A percentile compares a stretch with the other conserved stretches of the same genome.
Conservation (phyloP, 2,329 filamentous ascomycete genomes). For the Trichophyton simii region DNA sequence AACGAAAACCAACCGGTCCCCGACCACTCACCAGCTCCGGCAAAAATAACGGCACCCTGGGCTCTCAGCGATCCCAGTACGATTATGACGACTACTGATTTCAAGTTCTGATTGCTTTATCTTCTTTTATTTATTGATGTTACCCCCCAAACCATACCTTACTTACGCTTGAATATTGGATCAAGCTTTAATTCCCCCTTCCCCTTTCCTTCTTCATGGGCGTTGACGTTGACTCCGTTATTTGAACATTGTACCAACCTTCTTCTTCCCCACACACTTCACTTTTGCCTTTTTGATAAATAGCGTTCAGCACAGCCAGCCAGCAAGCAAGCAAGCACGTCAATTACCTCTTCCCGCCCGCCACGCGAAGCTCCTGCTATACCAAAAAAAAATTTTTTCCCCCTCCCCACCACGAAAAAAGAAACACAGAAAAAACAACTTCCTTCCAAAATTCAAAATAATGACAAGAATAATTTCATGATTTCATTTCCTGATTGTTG, state of each 20-base stretch:
- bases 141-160: background rate
- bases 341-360: background rate
- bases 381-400: background rate
- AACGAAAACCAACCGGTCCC: slow-evolving; percentile 37
- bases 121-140: slow-evolving; percentile 1
- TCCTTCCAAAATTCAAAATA: background rate
- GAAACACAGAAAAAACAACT: background rate
- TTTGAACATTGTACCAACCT: slow-evolving; percentile 9
- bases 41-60: slow-evolving; percentile 19
- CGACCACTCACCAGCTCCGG: slow-evolving; percentile 32
- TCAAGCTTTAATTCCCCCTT: background rate
- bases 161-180: background rate
- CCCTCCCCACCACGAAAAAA: background rate
- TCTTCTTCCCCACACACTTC: too few species aligned
- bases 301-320: background rate
- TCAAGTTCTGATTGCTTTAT: slow-evolving; percentile 6
- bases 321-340: background rate
- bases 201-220: background rate
- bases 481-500: too few species aligned
- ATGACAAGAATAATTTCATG: too few species aligned
- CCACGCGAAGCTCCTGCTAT: background rate
- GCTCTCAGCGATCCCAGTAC: slow-evolving; percentile 23
- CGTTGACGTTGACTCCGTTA: background rate
- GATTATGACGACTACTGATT: slow-evolving; percentile 24
- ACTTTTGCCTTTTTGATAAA: background rate